Conservation (phyloP, 257 asterid species). For the Solanum pennellii region DNA sequence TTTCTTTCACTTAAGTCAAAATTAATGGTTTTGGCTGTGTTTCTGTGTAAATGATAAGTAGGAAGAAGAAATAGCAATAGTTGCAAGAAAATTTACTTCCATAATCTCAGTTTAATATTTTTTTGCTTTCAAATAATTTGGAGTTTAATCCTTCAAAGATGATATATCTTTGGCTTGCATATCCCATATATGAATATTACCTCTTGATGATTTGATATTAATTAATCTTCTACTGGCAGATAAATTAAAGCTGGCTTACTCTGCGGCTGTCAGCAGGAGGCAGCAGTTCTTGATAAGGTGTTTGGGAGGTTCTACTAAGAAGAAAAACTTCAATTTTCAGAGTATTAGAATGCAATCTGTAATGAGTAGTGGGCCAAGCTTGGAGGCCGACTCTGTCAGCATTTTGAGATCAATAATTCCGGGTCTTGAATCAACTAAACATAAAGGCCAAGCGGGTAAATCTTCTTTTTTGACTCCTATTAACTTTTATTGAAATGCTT, state of each 20-base stretch:
- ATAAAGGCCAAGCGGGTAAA: conserved; percentile 98
- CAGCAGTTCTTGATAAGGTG: conserved; percentile 71
- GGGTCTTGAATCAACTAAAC: conserved; percentile 52
- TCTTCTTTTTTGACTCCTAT: neutral
- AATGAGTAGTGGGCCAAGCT: conserved; percentile 29
- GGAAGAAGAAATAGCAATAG: neutral
- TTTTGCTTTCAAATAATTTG: neutral
- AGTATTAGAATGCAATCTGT: conserved; percentile 51
- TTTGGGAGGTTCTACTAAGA: conserved; percentile 31
- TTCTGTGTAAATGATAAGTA: neutral
- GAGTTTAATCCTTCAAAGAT: neutral
- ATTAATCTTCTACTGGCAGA: neutral
- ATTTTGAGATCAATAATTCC: conserved; percentile 81
- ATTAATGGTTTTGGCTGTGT: neutral
- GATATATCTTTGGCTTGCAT: neutral
- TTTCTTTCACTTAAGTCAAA: neutral
- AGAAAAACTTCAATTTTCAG: conserved; percentile 8
- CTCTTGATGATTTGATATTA: neutral
- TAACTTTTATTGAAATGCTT: neutral
- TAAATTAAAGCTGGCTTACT: conserved; percentile 47
- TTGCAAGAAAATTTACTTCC: neutral
- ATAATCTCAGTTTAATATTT: neutral
- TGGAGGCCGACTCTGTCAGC: conserved; percentile 58
- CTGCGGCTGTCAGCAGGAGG: conserved; percentile 48
- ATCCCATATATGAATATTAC: neutral